A percentile compares a stretch with the other conserved stretches of the same genome.
Conservation (phyloP, 106 monocot species). For the Apostasia shenzhenica region DNA sequence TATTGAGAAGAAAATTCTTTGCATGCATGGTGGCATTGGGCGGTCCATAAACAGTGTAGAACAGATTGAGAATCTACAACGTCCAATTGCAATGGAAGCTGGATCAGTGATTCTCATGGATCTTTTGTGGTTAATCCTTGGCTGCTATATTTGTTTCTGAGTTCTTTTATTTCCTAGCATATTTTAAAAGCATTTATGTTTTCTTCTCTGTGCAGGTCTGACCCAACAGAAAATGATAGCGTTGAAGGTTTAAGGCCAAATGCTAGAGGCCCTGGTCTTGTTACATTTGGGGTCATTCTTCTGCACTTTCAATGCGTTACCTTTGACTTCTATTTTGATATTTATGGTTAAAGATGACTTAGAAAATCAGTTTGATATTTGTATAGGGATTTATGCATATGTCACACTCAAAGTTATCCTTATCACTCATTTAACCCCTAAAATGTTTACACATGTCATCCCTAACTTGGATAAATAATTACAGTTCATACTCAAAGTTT, state of each 20-base stretch:
- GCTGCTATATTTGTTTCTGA: background rate
- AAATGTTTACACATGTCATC: too few relatives aligned
- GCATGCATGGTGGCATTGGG: conserved; percentile 99
- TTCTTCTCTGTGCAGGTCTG: conserved; percentile 57
- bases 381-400: too few relatives aligned
- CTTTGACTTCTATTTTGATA: background rate
- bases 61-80: conserved; percentile 91
- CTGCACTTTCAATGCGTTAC: background rate
- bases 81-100: conserved; percentile 99
- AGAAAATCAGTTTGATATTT: too few relatives aligned
- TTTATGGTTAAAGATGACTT: too few relatives aligned
- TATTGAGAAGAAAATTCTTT: conserved; percentile 97
- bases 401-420: too few relatives aligned
- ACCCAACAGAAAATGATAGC: conserved; percentile 99
- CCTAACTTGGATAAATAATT: too few relatives aligned
- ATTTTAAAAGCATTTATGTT: background rate
- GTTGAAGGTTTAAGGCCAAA: conserved; percentile 98
- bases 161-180: background rate
- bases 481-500: too few relatives aligned
- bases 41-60: conserved; percentile 97
- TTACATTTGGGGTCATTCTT: conserved; percentile 93
- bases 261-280: conserved; percentile 97
- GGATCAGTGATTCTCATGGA: conserved; percentile 99
- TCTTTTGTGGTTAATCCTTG: conserved; percentile 59
- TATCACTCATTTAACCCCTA: too few relatives aligned